Evolutionary conservation across 2,329 filamentous ascomycete species (phyloP).

Genomic region (Penicillium sp.): DNA sequence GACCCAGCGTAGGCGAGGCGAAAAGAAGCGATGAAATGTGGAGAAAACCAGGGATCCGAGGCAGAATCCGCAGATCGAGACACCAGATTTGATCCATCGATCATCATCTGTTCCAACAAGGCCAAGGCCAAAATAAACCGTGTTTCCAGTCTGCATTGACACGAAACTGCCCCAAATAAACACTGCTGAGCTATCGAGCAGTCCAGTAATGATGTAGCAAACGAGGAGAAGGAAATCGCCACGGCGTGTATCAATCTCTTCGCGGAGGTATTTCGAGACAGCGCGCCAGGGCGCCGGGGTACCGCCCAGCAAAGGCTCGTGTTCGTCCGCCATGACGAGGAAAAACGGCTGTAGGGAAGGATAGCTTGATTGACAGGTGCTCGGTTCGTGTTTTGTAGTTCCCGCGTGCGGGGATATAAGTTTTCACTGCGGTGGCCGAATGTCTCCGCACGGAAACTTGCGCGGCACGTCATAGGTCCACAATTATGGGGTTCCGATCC

Average conservation of each 20-base stretch:
- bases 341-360: background rate
- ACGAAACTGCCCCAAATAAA: constrained; percentile 79
- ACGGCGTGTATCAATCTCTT: constrained; percentile 60
- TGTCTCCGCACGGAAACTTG: background rate
- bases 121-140: constrained; percentile 75
- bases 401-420: background rate
- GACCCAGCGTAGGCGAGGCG: constrained; percentile 44
- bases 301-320: constrained; percentile 13
- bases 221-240: constrained; percentile 68
- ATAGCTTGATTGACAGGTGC: background rate
- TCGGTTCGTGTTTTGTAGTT: background rate
- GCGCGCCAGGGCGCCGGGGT: background rate
- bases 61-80: constrained; percentile 70
- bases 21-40: constrained; percentile 61
- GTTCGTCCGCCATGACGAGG: constrained; percentile 9
- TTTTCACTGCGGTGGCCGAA: background rate
- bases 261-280: constrained; percentile 7
- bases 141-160: constrained; percentile 85
- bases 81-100: constrained; percentile 71
- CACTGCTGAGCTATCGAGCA: constrained; percentile 74
- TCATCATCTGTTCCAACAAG: constrained; percentile 53
- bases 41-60: constrained; percentile 71
- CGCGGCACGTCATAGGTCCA: background rate
- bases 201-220: constrained; percentile 75
- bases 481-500: background rate